These are phyloP conservation scores for Astraeus odoratus DNA, from an alignment of 768 basidiomycete species.

Conservation along the genomic window DNA sequence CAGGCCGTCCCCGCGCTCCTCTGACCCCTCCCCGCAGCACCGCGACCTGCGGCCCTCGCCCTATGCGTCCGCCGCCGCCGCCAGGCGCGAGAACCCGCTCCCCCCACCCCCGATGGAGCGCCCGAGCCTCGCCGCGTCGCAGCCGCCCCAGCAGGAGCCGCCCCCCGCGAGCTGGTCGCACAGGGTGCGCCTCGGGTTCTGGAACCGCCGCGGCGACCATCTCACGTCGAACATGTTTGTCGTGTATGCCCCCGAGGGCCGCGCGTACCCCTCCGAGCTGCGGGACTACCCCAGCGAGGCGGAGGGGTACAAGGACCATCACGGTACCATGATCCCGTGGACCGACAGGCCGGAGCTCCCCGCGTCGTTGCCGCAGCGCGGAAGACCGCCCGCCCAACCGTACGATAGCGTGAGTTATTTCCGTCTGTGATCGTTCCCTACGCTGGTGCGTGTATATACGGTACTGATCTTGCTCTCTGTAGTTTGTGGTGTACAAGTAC, in stretches of 20 bases:
- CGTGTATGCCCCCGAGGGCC: conserved; percentile 56
- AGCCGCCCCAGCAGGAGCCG: conserved; percentile 22
- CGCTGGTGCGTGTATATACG: not conserved
- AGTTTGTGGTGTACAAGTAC: conserved; percentile 39
- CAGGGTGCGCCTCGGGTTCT: conserved; percentile 50
- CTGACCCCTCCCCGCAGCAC: not conserved
- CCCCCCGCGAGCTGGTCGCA: conserved; percentile 24
- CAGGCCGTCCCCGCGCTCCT: not conserved
- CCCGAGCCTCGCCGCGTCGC: conserved; percentile 15
- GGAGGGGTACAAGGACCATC: conserved; percentile 52
- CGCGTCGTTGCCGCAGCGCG: conserved; percentile 53
- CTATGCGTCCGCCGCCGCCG: not conserved
- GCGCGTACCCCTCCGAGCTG: conserved; percentile 56
- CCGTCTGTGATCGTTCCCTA: not conserved
- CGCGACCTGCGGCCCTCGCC: not conserved
- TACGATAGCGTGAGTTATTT: conserved; percentile 43
- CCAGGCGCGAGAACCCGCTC: conserved; percentile 23
- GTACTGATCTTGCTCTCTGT: conserved; percentile 3
- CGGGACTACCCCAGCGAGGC: conserved; percentile 48
- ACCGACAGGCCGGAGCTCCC: conserved; percentile 49
- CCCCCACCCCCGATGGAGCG: conserved; percentile 25
- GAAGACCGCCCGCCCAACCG: conserved; percentile 45
- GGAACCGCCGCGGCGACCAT: conserved; percentile 75
- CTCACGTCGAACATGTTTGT: conserved; percentile 48
- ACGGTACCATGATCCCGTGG: conserved; percentile 37